A percentile compares a stretch with the other conserved stretches of the same genome.
Evolutionary conservation across 75 land plant species (phyloP).

Genomic region (Chamaecyparis obtusa): DNA sequence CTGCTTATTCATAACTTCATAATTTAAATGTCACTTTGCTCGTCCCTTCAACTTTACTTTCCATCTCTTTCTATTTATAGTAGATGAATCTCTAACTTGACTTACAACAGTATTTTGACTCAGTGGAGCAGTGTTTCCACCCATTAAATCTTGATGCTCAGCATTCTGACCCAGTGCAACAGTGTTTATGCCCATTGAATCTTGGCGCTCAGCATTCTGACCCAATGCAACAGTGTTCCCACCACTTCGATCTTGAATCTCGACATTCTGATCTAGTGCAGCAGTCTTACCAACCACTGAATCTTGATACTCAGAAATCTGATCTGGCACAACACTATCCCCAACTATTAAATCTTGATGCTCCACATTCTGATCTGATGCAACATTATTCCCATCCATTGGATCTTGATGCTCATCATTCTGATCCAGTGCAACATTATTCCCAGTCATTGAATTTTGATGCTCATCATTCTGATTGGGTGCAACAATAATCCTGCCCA

Average conservation of each 20-base stretch:
- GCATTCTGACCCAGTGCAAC: background rate
- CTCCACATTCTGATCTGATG: background rate
- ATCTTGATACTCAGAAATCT: background rate
- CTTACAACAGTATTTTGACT: background rate
- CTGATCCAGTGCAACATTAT: background rate
- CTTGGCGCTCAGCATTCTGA: background rate
- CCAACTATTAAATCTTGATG: background rate
- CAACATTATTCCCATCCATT: background rate
- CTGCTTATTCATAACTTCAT: background rate
- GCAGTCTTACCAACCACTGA: background rate
- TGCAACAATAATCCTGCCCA: background rate
- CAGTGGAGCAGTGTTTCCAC: background rate
- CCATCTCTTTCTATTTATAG: background rate
- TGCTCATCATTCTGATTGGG: background rate
- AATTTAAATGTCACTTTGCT: background rate
- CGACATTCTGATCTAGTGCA: background rate
- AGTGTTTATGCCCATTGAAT: background rate
- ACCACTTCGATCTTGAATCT: background rate
- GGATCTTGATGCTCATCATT: slow-evolving; percentile 1
- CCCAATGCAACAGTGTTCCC: background rate
- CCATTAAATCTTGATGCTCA: slow-evolving; percentile 3
- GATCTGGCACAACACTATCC: background rate
- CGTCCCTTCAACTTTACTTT: slow-evolving; percentile 5
- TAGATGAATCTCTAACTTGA: background rate
- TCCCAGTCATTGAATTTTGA: background rate